Base-by-base conservation (phyloP, 2,329 filamentous ascomycete species). In the Dothidotthia symphoricarpi region DNA sequence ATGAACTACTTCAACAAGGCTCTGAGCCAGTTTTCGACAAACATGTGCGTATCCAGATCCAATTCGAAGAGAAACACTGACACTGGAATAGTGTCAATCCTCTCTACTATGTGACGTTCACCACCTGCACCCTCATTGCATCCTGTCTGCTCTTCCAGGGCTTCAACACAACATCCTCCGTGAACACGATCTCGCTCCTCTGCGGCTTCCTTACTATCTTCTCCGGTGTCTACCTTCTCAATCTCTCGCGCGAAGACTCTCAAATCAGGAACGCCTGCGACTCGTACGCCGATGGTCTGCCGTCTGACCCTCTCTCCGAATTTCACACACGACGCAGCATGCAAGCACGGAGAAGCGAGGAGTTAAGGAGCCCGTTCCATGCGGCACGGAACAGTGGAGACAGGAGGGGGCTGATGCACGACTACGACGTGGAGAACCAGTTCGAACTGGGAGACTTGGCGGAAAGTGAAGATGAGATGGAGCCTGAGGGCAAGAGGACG, bases 1-100 rank as follows among this genome's bases (percentile, higher is more conserved):
- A 97, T 98, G 93, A 98, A 98, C 70, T 98, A 98, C 70, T 95
- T 98, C 71, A 98, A 98, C 76, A 98, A 98, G 70, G 93, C 93
- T 6, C 74, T 98, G 43, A 94, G 88, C 68, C 89, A 94, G 60
- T 98, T 97, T 70, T 91, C 88, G 19, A 96, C 93, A 22, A 95
- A 94, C 57, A 95, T 98, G 90, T 95, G 78, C 66, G 86, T 74
- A 12, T 31, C 8, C 16, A 11, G 16, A 7, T 22, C 5, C 19
- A 22, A 22, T 9, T 22, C 5, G 5, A 9, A 6, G 19, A 9
- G 5, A 22, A 22, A 22, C 5, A 22, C 39, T 55, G 39, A 58
- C 47, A 24, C 19, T 12, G 19, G 11, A 11, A 16, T 55, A 95
- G 89, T 63, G 90, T 96, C 39, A 96, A 96, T 63, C 90, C 90